Conservation (phyloP, 257 asterid species). For the Solanum tacnaense region DNA sequence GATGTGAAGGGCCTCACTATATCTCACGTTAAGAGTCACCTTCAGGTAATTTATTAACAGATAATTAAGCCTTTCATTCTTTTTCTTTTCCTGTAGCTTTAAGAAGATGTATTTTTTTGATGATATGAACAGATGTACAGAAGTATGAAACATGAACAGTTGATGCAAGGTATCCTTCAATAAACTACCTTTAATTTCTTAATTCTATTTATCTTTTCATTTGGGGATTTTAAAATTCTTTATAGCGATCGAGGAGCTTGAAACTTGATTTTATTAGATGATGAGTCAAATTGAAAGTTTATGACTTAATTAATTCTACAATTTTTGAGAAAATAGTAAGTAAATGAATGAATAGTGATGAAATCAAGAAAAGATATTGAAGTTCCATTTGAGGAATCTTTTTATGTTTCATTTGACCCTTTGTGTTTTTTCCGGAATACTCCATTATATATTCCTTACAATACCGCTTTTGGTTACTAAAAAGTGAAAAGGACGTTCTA, state of each 20-base stretch:
- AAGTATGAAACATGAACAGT: slow-evolving; percentile 56
- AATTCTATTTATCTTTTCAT: neutral
- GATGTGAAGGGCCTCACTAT: slow-evolving; percentile 60
- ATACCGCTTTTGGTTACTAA: neutral
- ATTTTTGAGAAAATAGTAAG: neutral
- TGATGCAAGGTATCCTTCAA: slow-evolving; percentile 38
- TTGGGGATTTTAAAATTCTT: neutral
- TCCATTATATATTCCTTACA: neutral
- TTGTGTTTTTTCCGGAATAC: neutral
- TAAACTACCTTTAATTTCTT: neutral
- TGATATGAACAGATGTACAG: slow-evolving; percentile 57
- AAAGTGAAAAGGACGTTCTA: neutral
- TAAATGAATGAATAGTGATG: neutral
- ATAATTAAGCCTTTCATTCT: neutral
- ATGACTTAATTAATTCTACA: neutral
- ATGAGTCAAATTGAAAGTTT: neutral
- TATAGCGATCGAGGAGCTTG: no score
- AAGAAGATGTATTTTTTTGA: neutral
- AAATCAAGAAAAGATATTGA: neutral
- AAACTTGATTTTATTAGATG: no score
- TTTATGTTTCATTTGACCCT: neutral
- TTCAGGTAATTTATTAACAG: slow-evolving; percentile 38
- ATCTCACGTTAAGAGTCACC: slow-evolving; percentile 78
- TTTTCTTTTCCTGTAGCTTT: neutral
- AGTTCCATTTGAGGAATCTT: neutral